Base-by-base conservation (phyloP, 768 basidiomycete species). In the Rhodotorula paludigena region DNA sequence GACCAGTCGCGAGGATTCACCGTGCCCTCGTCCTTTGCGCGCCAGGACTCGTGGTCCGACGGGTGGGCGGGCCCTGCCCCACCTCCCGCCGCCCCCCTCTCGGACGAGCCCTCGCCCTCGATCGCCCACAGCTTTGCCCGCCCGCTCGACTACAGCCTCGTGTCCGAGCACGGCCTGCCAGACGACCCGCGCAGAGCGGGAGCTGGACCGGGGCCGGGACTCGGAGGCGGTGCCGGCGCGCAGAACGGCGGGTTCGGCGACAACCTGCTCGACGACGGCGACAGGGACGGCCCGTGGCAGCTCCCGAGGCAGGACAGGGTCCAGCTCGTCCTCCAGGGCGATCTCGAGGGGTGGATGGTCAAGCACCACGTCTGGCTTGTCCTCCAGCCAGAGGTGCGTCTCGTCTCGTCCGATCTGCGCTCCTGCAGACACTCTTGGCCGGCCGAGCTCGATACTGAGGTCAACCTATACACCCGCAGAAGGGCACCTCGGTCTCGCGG, bases 401-500 rank as follows among this genome's bases (percentile, higher is more conserved):
- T 12, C 14, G 21, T 33, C 41, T 32, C 28, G 35, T 36, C n/a
- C 36, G 14, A 9, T 35, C 38, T 14, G 23, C 47, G n/a, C 23
- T 25, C n/a, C 49, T 60, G 21, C 2, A 10, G 5, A 6, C n/a
- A 10, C 47, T 41, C 41, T 11, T 41, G 12, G 41, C 41, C 20
- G 12, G 41, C 10, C 10, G 12, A 10, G 41, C 41, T 41, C 41
- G 10, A 10, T 20, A n/a, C n/a, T n/a, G n/a, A n/a, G n/a, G n/a
- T n/a, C n/a, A n/a, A n/a, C n/a, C n/a, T n/a, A 33, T 45, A 5
- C 21, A 15, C 49, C 21, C 33, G 15, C 30, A 67, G 55, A 61
- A 48, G 48, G 48, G 48, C 28, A 20, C 41, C 2, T 81, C 89
- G 21, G 89, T 97, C 30, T 82, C 85, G 36, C 82, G 94, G 60